A percentile compares a stretch with the other conserved stretches of the same genome.
Evolutionary conservation across 148 eudicot genomes (phyloP).

Genomic region (Nyssa sinensis): DNA sequence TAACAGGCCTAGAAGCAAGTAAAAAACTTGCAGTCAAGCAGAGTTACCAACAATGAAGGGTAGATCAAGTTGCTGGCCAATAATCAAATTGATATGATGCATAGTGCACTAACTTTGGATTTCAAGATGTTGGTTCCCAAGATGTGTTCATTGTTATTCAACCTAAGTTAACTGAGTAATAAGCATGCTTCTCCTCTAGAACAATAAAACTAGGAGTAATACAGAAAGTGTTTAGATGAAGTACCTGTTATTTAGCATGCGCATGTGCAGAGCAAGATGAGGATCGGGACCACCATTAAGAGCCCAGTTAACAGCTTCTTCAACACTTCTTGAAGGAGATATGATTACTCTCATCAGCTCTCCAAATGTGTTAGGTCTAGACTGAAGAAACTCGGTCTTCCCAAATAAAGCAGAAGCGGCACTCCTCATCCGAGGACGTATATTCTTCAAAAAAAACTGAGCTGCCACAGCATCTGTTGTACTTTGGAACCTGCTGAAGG

Average conservation of each 20-base stretch:
- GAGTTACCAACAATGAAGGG: background rate
- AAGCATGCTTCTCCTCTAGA: background rate
- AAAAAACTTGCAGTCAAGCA: background rate
- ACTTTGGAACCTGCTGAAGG: constrained; percentile 65
- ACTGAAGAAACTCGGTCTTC: constrained; percentile 49
- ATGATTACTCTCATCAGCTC: constrained; percentile 74
- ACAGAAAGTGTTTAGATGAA: background rate
- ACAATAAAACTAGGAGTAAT: background rate
- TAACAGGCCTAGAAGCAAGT: constrained; percentile 41
- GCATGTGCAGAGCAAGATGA: constrained; percentile 81
- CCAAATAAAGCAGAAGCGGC: constrained; percentile 66
- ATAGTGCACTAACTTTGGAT: background rate
- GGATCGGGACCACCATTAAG: constrained; percentile 60
- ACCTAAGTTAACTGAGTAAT: background rate
- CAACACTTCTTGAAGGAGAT: constrained; percentile 69
- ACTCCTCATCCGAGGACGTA: constrained; percentile 64
- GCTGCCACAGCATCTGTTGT: constrained; percentile 90
- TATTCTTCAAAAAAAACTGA: constrained; percentile 87
- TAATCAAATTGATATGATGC: background rate
- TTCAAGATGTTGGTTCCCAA: background rate
- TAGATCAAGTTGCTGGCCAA: background rate
- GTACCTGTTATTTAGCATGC: constrained; percentile 89
- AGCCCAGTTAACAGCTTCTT: constrained; percentile 70
- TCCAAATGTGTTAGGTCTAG: constrained; percentile 81
- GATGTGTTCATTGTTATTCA: background rate